A percentile compares a stretch with the other conserved stretches of the same genome.
Evolutionary conservation across 2,329 filamentous ascomycete species (phyloP).

Genomic region (Neobulgaria alba): DNA sequence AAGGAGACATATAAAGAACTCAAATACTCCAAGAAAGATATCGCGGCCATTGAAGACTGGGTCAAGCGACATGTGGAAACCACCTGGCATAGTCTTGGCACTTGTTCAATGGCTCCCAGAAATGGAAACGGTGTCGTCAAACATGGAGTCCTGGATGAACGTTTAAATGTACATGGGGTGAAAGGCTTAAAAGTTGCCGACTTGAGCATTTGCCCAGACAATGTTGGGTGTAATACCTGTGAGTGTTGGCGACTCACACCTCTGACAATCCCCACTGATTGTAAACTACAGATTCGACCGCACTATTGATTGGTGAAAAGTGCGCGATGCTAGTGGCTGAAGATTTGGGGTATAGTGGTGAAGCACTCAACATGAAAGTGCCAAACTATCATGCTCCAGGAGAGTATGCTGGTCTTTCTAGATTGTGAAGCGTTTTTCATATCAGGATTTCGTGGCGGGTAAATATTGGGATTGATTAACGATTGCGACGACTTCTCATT

Average conservation of each 20-base stretch:
- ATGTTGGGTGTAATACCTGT: constrained; percentile 38
- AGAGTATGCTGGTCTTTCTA: constrained; percentile 27
- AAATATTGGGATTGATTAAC: no score
- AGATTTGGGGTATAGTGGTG: constrained; percentile 41
- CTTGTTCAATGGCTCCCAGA: constrained; percentile 33
- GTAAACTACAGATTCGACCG: constrained; percentile 41
- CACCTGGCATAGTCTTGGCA: constrained; percentile 34
- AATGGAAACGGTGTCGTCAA: constrained; percentile 65
- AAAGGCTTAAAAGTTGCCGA: constrained; percentile 36
- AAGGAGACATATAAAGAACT: constrained; percentile 48
- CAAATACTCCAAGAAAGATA: constrained; percentile 55
- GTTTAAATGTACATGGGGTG: constrained; percentile 33
- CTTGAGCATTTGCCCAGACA: constrained; percentile 29
- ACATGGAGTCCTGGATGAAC: constrained; percentile 33
- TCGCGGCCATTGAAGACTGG: constrained; percentile 38
- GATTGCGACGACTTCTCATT: no score
- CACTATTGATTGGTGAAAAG: constrained; percentile 35
- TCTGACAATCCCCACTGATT: background rate
- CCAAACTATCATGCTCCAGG: constrained; percentile 52
- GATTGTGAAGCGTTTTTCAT: no score
- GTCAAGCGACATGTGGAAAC: constrained; percentile 51
- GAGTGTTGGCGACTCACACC: constrained; percentile 1
- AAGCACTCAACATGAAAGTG: constrained; percentile 67
- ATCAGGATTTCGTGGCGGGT: no score
- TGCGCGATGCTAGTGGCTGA: constrained; percentile 33